Base-by-base conservation (phyloP, 2,329 filamentous ascomycete species). In the Dryadomyces quercus-mongolicae region DNA sequence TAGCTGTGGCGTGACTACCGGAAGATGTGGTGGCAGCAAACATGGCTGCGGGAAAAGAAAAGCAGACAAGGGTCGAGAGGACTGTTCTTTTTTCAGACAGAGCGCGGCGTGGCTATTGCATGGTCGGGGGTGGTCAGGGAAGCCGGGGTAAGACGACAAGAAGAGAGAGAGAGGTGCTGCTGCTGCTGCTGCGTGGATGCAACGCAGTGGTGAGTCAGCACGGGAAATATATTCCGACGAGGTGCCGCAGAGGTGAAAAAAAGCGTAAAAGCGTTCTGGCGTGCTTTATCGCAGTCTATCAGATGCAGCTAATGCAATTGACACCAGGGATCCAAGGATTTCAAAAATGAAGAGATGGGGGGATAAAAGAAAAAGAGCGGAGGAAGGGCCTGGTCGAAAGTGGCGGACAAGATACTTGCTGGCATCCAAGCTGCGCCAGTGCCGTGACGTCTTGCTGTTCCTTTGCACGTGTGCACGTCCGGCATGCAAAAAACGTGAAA, bases 41-140 rank as follows among this genome's bases (percentile, higher is more conserved):
- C 52, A 54, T 54, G 42, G 50, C 42, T 16, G 21, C 12, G 36
- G 2, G 36, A 22, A 51, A 16, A 22, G 18, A 40, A 18, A 50
- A 5, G 21, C 25, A 31, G 6, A 31, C 3, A 22, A 43, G 10
- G 25, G 22, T 16, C 16, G 50, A 8, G n/a, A 18, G 15, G 21
- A 42, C 18, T 20, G 40, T 38, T 15, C n/a, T 18, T 1, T 38
- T 8, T 2, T 34, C 31, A n/a, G 49, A 36, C 7, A 25, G 36
- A 31, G 40, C 49, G 12, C 16, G 31, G 48, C 34, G 48, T 49
- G 48, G 49, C 20, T 51, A 51, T 51, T 43, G 49, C 49, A 51
- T 51, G 25, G 38, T 51, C 38, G 22, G 34, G 34, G 18, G 16
- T 48, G n/a, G 25, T 48, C 34, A 9, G 8, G n/a, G n/a, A n/a